Conservation (phyloP, 495 filamentous ascomycete species). For the Tuber umbilicatum region DNA sequence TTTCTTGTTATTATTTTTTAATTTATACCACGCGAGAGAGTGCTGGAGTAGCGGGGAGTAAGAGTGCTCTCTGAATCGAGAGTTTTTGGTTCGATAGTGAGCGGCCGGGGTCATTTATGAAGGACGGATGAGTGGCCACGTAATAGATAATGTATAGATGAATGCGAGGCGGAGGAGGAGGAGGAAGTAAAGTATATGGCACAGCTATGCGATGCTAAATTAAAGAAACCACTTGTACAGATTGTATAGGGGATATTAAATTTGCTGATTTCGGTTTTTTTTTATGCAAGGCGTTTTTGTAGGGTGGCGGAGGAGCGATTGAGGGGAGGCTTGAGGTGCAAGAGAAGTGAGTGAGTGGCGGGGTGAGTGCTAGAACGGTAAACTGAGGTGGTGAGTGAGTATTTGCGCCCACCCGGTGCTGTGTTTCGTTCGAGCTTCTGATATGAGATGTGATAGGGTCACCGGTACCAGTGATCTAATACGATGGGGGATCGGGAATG, state of each 20-base stretch:
- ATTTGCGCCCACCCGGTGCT: not conserved
- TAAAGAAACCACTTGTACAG: not conserved
- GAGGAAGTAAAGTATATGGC: not conserved
- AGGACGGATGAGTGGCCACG: not conserved
- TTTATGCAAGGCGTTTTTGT: not conserved
- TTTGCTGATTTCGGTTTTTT: not conserved
- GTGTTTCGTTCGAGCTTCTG: not conserved
- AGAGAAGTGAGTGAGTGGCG: not conserved
- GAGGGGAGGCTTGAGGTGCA: not conserved
- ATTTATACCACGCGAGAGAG: not conserved
- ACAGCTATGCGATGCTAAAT: not conserved
- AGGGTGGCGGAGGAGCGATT: not conserved
- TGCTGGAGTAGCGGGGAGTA: not conserved
- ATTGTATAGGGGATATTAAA: not conserved
- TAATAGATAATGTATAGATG: not conserved
- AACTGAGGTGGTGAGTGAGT: not conserved
- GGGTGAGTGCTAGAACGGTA: not conserved
- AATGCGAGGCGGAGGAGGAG: not conserved
- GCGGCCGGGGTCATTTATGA: not conserved
- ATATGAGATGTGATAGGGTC: slow-evolving; percentile 1
- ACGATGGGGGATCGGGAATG: not conserved
- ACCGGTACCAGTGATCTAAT: not conserved
- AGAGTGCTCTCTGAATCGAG: not conserved
- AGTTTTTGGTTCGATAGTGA: not conserved
- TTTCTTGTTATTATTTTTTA: not conserved